Conservation (phyloP, 208 protist species). For the Acanthamoeba triangularis region DNA sequence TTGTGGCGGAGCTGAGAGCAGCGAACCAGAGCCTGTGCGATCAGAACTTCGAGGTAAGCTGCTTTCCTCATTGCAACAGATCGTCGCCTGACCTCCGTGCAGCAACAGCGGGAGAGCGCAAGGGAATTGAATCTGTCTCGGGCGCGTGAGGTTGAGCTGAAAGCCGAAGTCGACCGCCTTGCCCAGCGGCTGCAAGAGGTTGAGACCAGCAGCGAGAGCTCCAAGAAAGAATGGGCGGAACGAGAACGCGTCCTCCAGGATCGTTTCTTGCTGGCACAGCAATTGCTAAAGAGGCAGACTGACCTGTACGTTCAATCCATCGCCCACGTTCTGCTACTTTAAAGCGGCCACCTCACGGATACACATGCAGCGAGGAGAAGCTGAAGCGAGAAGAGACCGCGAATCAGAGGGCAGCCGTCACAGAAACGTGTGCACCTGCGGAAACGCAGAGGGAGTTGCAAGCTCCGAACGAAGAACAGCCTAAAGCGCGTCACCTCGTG, state of each 20-base stretch:
- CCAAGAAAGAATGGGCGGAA: slow-evolving; percentile 7
- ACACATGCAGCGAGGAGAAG: too few species aligned
- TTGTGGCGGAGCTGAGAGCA: background rate
- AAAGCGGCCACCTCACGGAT: too few species aligned
- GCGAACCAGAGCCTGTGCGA: background rate
- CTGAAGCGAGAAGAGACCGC: too few species aligned
- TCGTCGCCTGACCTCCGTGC: background rate
- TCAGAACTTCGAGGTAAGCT: background rate
- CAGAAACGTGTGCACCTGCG: too few species aligned
- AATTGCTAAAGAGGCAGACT: background rate
- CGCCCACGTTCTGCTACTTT: too few species aligned
- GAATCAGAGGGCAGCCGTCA: too few species aligned
- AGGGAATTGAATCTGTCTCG: background rate
- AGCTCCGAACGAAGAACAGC: too few species aligned
- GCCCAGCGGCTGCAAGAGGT: background rate
- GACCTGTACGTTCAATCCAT: background rate
- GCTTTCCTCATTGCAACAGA: background rate
- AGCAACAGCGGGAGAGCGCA: background rate
- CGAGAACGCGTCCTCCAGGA: background rate
- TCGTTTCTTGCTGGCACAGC: background rate
- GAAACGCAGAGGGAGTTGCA: too few species aligned
- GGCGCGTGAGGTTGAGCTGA: background rate
- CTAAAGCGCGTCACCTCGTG: too few species aligned
- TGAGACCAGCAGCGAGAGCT: background rate
- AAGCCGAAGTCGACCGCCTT: background rate